A percentile compares a stretch with the other conserved stretches of the same genome.
Evolutionary conservation across 1,284 basidiomycete genomes (phyloP).

Genomic region (Ustilago loliicola): DNA sequence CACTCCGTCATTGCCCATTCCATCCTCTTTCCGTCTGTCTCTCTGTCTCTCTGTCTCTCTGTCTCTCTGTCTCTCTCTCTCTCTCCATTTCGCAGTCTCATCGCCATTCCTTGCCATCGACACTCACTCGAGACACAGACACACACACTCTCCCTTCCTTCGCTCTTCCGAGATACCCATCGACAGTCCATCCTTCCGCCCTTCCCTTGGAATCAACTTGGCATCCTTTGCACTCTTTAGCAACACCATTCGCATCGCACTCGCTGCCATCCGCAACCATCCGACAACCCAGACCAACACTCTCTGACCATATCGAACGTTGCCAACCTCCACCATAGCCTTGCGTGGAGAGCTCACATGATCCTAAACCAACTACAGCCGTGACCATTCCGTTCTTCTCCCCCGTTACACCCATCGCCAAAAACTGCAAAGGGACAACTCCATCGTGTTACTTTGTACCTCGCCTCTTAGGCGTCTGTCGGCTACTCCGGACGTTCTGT

Average conservation of each 20-base stretch:
- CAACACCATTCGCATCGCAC: too few relatives aligned
- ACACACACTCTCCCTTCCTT: background rate
- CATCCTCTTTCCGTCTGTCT: constrained; percentile 7
- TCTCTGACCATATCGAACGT: background rate
- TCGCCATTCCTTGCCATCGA: constrained; percentile 1
- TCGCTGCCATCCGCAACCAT: background rate
- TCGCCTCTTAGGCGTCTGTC: constrained; percentile 1
- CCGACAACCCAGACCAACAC: background rate
- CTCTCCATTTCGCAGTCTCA: background rate
- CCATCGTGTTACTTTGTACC: background rate
- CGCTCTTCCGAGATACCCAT: background rate
- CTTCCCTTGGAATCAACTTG: background rate
- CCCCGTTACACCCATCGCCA: background rate
- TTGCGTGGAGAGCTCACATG: too few relatives aligned
- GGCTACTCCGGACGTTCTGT: constrained; percentile 3
- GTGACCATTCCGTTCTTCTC: background rate
- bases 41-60: constrained; percentile 5
- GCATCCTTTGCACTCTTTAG: background rate
- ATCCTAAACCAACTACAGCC: too few relatives aligned
- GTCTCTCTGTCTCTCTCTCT: constrained; percentile 11
- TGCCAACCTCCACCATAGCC: too few relatives aligned
- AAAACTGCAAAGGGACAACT: background rate
- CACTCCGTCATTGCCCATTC: background rate
- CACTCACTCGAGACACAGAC: background rate
- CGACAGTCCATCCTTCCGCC: background rate